Evolutionary conservation across 495 filamentous ascomycete species (phyloP).

Genomic region (Pyrenopolyporus hunteri): DNA sequence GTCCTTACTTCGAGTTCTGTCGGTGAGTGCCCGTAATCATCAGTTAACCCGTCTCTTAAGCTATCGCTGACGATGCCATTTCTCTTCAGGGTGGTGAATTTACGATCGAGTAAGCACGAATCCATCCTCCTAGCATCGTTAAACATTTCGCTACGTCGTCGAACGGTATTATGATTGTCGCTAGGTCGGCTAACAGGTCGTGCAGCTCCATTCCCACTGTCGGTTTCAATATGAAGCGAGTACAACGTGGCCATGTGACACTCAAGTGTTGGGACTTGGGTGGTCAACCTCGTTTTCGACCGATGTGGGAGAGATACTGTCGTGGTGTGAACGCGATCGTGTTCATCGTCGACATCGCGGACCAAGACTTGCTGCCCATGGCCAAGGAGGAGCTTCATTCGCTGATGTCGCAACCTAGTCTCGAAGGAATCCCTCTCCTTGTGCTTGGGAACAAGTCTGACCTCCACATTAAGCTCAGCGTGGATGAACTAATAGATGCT

Average conservation of each 20-base stretch:
- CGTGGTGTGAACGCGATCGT: slow-evolving; percentile 97
- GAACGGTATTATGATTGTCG: slow-evolving; percentile 25
- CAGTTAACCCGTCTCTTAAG: slow-evolving; percentile 5
- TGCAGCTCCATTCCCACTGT: slow-evolving; percentile 95
- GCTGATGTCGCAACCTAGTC: slow-evolving; percentile 80
- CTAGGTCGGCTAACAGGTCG: slow-evolving; percentile 51
- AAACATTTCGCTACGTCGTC: slow-evolving; percentile 12
- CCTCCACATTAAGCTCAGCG: slow-evolving; percentile 81
- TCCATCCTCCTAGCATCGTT: slow-evolving; percentile 12
- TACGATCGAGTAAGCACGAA: slow-evolving; percentile 88
- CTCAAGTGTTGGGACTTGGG: slow-evolving; percentile 99
- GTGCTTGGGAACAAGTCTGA: slow-evolving; percentile 98
- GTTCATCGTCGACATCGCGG: slow-evolving; percentile 94
- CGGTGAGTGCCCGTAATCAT: slow-evolving; percentile 65
- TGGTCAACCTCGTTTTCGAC: slow-evolving; percentile 93
- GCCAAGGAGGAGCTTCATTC: slow-evolving; percentile 91
- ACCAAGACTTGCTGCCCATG: slow-evolving; percentile 77
- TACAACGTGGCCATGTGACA: slow-evolving; percentile 98
- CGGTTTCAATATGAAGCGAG: slow-evolving; percentile 98
- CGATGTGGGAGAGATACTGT: slow-evolving; percentile 99
- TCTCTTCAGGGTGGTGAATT: slow-evolving; percentile 87
- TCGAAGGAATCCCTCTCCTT: slow-evolving; percentile 91
- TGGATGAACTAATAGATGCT: slow-evolving; percentile 93
- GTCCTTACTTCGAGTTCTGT: slow-evolving; percentile 88
- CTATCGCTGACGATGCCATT: slow-evolving; percentile 33